Evolutionary conservation across 192 early-diverging fungal species (phyloP).

Genomic region (Backusella macrospora): DNA sequence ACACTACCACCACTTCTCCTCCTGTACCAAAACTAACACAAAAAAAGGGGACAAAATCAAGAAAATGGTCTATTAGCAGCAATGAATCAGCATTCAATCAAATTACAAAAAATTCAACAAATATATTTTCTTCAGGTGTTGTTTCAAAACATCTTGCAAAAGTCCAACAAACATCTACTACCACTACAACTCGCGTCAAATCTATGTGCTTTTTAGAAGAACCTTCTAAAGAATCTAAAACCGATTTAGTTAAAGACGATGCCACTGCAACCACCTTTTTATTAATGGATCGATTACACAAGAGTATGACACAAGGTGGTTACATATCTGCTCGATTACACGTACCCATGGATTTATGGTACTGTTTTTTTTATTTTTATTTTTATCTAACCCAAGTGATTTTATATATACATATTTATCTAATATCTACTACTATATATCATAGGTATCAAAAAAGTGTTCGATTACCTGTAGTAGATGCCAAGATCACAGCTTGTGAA

Average conservation of each 20-base stretch:
- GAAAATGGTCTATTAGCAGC: background rate
- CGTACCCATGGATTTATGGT: conserved; percentile 19
- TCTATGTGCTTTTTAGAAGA: conserved; percentile 5
- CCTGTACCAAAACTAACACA: background rate
- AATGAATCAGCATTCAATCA: background rate
- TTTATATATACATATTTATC: background rate
- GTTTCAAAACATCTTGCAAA: conserved; percentile 5
- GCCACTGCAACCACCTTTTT: background rate
- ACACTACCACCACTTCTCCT: background rate
- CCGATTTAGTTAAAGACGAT: background rate
- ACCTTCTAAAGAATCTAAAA: background rate
- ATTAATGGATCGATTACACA: conserved; percentile 4
- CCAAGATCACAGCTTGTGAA: conserved; percentile 22
- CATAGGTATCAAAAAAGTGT: conserved; percentile 21
- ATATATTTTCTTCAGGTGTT: background rate
- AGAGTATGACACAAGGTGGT: conserved; percentile 16
- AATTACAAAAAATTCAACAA: background rate
- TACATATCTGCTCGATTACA: background rate
- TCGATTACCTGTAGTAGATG: conserved; percentile 2
- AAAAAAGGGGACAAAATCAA: background rate
- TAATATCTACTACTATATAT: background rate
- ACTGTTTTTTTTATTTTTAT: background rate
- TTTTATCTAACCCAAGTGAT: no score
- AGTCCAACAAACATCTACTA: background rate
- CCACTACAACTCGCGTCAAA: background rate